Evolutionary conservation across 2,329 filamentous ascomycete genomes (phyloP), one percentile per base, ranked within the genome.

Genomic region (Arthrinium phaeospermum): DNA sequence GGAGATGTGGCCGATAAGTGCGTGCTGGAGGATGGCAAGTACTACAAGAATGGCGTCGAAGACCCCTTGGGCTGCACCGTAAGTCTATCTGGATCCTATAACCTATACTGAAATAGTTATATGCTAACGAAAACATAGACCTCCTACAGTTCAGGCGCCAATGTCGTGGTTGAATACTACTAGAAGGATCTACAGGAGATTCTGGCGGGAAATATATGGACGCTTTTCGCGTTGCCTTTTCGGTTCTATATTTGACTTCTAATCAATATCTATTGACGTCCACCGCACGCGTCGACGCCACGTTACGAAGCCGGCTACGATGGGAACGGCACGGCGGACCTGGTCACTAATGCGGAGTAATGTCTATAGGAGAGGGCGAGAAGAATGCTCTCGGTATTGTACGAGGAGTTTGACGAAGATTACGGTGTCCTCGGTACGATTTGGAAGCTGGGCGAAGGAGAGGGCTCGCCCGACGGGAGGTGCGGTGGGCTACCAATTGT

Each of bases 51-150:
- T 22, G 67, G 57, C 57, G 30, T 41, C 19, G 8, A 4, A 24
- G 27, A 24, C 5, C 27, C 41, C 3, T 86, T 84, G 74, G 94
- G 94, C 73, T 97, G 94, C 90, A 97, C 94, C 69, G 94, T 96
- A 91, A 88, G 93, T 89, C 73, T 37, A 34, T 27, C 46, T 19
- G 19, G 70, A 41, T n/a, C 14, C 45, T 61, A 3, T 69, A 41
- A 22, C 14, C 45, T 61, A 3, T 69, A 69, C 53, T 75, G 74
- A 37, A 41, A 61, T 41, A 3, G 4, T 4, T 10, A 37, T 19
- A 16, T 37, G 53, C 53, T 61, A 61, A 61, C 19, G 19, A n/a
- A 12, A 34, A 37, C 1, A n/a, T 37, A 61, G 53, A 64, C 57
- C 22, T 19, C 34, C 19, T 64, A 70, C 10, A 53, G 53, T 30